Conservation (phyloP, 2,329 filamentous ascomycete species). For the Penicillium hesseltinei region DNA sequence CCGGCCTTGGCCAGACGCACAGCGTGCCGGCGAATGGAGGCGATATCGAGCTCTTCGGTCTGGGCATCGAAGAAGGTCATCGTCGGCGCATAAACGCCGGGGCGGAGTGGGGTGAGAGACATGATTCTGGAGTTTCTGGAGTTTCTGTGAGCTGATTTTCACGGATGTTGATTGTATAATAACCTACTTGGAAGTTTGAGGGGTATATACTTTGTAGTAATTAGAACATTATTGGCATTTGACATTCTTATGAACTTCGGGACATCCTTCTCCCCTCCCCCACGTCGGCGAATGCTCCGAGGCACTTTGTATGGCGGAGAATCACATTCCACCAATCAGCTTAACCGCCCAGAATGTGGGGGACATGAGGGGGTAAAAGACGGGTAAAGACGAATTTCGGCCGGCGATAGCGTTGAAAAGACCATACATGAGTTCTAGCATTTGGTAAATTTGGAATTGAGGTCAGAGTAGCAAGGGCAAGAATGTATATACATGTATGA, state of each 20-base stretch:
- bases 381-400: neutral
- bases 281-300: constrained; percentile 25
- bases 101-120: constrained; percentile 62
- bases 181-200: neutral
- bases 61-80: constrained; percentile 86
- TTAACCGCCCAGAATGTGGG: constrained; percentile 14
- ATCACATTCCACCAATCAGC: constrained; percentile 22
- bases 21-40: constrained; percentile 75
- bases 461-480: neutral
- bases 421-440: neutral
- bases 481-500: no score
- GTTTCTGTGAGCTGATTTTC: neutral
- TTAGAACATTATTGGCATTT: neutral
- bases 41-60: constrained; percentile 80
- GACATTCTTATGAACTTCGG: constrained; percentile 5
- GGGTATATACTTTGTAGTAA: neutral
- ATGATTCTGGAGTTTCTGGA: constrained; percentile 24
- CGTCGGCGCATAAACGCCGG: constrained; percentile 82
- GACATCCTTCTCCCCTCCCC: constrained; percentile 11
- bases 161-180: neutral
- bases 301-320: constrained; percentile 20
- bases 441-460: neutral
- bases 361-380: constrained; percentile 12
- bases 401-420: neutral
- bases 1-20: constrained; percentile 74